phyloP scores from a whole-genome alignment of 2,329 filamentous ascomycete genomes.

The Pseudocercospora macadamiae region DNA sequence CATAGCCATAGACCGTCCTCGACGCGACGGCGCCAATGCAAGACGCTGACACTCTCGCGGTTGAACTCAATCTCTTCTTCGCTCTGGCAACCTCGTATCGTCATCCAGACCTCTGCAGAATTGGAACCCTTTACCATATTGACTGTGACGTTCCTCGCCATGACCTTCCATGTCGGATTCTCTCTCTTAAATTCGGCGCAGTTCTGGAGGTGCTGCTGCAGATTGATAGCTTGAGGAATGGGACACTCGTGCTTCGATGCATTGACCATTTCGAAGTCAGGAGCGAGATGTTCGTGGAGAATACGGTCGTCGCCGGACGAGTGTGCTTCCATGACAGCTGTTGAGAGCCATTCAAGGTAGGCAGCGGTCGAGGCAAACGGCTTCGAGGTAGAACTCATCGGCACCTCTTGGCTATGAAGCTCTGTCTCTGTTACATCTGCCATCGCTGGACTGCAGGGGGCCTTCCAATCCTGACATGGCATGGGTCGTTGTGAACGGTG shows the following conservation, averaged over 20 bases:
- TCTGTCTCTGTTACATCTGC: no score
- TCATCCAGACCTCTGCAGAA: conserved; percentile 22
- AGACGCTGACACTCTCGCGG: conserved; percentile 23
- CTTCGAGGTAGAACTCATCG: neutral
- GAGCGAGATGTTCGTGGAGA: conserved; percentile 10
- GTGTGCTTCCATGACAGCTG: conserved; percentile 17
- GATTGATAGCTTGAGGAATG: conserved; percentile 6
- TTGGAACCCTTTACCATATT: conserved; percentile 14
- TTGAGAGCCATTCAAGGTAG: conserved; percentile 17
- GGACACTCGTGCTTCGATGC: conserved; percentile 18
- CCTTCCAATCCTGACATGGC: no score
- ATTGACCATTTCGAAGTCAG: conserved; percentile 21
- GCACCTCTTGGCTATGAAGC: no score
- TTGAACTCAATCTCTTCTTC: conserved; percentile 12
- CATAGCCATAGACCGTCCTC: conserved; percentile 18
- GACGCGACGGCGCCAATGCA: conserved; percentile 15
- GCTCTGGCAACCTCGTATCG: conserved; percentile 10
- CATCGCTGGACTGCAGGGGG: no score
- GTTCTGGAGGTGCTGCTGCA: conserved; percentile 16
- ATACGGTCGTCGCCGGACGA: conserved; percentile 8
- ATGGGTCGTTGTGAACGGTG: no score
- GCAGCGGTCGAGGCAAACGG: conserved; percentile 6
- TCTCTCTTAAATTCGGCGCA: conserved; percentile 7
- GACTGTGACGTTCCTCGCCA: conserved; percentile 8
- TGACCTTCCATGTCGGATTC: conserved; percentile 18